Conservation (phyloP, 176 grass and related monocot species). For the Dactylis glomerata region DNA sequence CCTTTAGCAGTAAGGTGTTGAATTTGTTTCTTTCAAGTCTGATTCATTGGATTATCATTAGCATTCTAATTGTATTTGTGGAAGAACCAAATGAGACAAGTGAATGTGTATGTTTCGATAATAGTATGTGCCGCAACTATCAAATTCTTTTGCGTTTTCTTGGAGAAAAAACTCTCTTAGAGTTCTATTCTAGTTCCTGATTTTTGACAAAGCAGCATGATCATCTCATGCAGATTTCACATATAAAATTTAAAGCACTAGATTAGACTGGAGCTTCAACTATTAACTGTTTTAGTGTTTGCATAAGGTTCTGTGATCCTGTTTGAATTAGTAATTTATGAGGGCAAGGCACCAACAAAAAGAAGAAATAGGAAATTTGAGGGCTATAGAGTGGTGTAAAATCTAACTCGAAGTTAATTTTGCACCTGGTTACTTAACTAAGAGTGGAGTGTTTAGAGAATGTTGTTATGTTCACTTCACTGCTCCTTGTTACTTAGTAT, state of each 20-base stretch:
- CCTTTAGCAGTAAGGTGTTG: not conserved
- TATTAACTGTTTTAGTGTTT: constrained; percentile 8
- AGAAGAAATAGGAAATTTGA: not conserved
- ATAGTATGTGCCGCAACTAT: not conserved
- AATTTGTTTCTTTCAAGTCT: not conserved
- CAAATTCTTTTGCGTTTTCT: too few relatives aligned
- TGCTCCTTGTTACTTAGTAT: constrained; percentile 35
- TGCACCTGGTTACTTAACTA: not conserved
- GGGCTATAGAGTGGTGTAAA: not conserved
- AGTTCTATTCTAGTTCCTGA: not conserved
- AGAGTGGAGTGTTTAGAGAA: not conserved
- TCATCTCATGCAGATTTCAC: not conserved
- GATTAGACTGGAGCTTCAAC: not conserved
- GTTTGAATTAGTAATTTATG: not conserved
- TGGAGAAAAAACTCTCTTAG: too few relatives aligned
- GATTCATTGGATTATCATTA: constrained; percentile 18
- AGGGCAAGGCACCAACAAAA: not conserved
- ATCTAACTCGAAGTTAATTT: not conserved
- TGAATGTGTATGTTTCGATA: not conserved
- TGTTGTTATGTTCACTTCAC: constrained; percentile 1
- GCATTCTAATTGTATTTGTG: constrained; percentile 12
- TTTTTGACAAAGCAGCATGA: not conserved
- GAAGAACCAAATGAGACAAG: not conserved
- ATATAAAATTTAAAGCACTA: constrained; percentile 1
- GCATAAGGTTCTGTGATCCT: not conserved